Evolutionary conservation across 78 protist species (phyloP), one percentile per base, ranked within the genome.

Genomic region (Bodo saltans): DNA sequence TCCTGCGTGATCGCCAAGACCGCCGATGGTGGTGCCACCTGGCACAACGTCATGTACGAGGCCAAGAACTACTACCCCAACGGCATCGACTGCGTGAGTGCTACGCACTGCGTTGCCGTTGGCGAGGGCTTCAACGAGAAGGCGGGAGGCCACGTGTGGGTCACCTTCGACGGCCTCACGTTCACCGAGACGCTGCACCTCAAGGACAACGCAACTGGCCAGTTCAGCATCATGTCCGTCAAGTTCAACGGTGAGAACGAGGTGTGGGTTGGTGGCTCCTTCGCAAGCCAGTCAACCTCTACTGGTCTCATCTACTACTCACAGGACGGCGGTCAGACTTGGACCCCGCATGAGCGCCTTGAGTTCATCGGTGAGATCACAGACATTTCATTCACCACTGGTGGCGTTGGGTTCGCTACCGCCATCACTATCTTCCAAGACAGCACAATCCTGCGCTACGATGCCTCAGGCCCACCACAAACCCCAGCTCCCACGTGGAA

Each of bases 11-110:
- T 81, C 68, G 30, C 41, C 42, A 81, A 81, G 85, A 72, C 85
- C 40, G 35, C 75, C n/a, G 85, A 81, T 60, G 85, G 85, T 41
- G 85, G 85, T 47, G 33, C 23, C 40, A 81, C 85, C n/a, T 81
- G 74, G 75, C 0, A 2, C 42, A 81, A 29, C 8, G 33, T 37
- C 39, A 47, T 68, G 72, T 1, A 25, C 69, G n/a, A 8, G 68
- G n/a, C 70, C 29, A 71, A 17, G 35, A 35, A 26, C 74, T 81
- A 32, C 69, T 81, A 81, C 85, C 28, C 40, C 85, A 81, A 81
- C 75, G 74, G 74, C 39, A 68, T 81, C 53, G 34, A 60, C 40
- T 52, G 73, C 35, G 75, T 68, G n/a, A 35, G 25, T 42, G 75
- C 25, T 42, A 34, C 40, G 74, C 72, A 2, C 67, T 76, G 81